Base-by-base conservation (phyloP, 2,329 filamentous ascomycete species). In the Rutstroemia sp. region DNA sequence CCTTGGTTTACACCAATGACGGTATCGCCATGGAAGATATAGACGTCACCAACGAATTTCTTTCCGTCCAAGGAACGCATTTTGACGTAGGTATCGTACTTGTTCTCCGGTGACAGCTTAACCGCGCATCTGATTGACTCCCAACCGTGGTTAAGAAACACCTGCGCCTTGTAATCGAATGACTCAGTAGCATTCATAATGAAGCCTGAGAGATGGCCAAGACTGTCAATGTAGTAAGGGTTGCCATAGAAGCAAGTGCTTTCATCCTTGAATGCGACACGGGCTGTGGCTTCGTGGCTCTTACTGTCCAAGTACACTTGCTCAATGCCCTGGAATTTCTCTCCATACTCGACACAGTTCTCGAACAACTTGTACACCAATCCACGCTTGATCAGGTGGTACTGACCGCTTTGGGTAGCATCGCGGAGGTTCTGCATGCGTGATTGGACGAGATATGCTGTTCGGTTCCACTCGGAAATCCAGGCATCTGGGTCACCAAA, bases 291-390 rank as follows among this genome's bases (percentile, higher is more conserved):
- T 65, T 77, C 74, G 57, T 71, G 72, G 5, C 67, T 30, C 48
- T 83, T 81, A 49, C 72, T 68, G 47, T 65, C 61, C 5, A 83
- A 70, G 23, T 82, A 74, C 12, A 83, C 78, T 54, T 80, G 77
- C 23, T 81, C 73, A 69, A 83, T 81, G 21, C 79, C 80, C 51
- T 72, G 73, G 66, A 80, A 84, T 19, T 73, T 72, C 6, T 64
- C 68, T 16, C 73, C 71, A 60, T 82, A 84, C 63, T 81, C 77
- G 3, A 82, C 80, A 0, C 82, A 69, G 44, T 77, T 73, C 37
- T 73, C 73, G 61, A 78, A 78, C 54, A 86, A 78, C 73, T 89
- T 90, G 78, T 92, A 92, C 14, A 86, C 84, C 73, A 89, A 10
- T 37, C 84, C 85, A 21, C 85, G 82, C 9, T 17, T 16, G n/a